Evolutionary conservation across 192 early-diverging fungal genomes (phyloP), one percentile per base, ranked within the genome.

Genomic region (Dimargaris xerosporica): DNA sequence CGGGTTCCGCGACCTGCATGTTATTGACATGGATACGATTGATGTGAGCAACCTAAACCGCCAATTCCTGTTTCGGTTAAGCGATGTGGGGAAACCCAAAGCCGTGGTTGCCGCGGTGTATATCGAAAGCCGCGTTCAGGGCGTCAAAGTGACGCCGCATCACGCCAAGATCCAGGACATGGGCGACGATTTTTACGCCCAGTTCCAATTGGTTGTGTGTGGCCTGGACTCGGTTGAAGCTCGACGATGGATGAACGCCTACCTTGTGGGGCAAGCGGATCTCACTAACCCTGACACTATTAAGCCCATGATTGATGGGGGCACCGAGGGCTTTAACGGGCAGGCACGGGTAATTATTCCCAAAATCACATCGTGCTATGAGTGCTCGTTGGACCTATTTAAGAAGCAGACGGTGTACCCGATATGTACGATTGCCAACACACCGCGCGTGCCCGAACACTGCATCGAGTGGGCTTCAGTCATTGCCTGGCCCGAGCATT

Each of bases 381-480:
- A 98, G 71, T 98, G 95, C 68, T 91, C 91, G 0, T 73, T 98
- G 50, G 88, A 90, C 60, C 86, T 98, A 87, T 82, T 91, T 47
- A 87, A 86, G 62, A 89, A 93, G 63, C 90, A 85, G 41, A 85
- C 79, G 5, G 88, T 87, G 0, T 98, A 88, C 56, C 95, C 95
- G 0, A 92, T 98, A 28, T 98, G 96, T 71, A 98, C 96, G 4
- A 98, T 98, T 67, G 93, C 96, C 43, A 96, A 98, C 66, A 96
- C 96, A 23, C 96, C 96, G 9, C 82, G 96, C 5, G 71, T 98
- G 31, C 96, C 96, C 3, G 96, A 98, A 67, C 96, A 98, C 71
- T 98, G 96, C 71, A 94, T 98, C 62, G 91, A 96, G 64, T 98
- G 88, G 85, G 96, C 96, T 5, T 91, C 86, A 25, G 77, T 91